These are phyloP conservation scores for Melanopsichium pennsylvanicum DNA, from an alignment of 1,284 basidiomycete species.

Conservation along the genomic window DNA sequence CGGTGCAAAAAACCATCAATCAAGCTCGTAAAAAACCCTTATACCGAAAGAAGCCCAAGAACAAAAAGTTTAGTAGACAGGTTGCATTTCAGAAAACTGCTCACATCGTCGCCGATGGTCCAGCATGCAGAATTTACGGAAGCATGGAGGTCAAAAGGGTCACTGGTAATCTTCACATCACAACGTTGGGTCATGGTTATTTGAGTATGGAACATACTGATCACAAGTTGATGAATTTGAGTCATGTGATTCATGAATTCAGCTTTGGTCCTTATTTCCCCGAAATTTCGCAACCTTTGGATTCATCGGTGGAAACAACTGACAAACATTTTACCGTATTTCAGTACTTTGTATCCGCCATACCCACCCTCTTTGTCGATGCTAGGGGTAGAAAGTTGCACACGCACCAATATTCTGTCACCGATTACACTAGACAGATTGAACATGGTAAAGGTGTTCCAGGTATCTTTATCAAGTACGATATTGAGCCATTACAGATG, in stretches of 20 bases:
- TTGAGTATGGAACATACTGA: constrained; percentile 84
- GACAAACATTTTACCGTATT: constrained; percentile 73
- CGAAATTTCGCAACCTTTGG: constrained; percentile 90
- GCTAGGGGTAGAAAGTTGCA: constrained; percentile 71
- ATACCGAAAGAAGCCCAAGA: constrained; percentile 32
- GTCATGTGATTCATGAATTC: constrained; percentile 94
- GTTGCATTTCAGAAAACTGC: constrained; percentile 62
- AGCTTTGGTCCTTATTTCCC: constrained; percentile 97
- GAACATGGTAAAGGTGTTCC: constrained; percentile 82
- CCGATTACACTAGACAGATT: constrained; percentile 83
- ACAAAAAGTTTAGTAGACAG: constrained; percentile 70
- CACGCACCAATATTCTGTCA: constrained; percentile 95
- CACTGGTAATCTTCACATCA: constrained; percentile 73
- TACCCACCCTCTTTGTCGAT: constrained; percentile 90
- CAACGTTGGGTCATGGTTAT: constrained; percentile 93
- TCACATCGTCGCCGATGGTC: constrained; percentile 62
- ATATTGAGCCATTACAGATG: constrained; percentile 87
- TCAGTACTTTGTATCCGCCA: constrained; percentile 93
- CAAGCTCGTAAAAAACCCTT: constrained; percentile 35
- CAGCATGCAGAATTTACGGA: constrained; percentile 85
- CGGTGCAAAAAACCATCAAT: constrained; percentile 40
- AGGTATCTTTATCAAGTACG: constrained; percentile 72
- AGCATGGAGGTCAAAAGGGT: constrained; percentile 86
- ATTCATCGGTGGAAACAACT: constrained; percentile 77
- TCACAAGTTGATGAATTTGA: constrained; percentile 85